phyloP scores from a whole-genome alignment of 1,284 basidiomycete genomes.

The Bondarzewia mesenterica region DNA sequence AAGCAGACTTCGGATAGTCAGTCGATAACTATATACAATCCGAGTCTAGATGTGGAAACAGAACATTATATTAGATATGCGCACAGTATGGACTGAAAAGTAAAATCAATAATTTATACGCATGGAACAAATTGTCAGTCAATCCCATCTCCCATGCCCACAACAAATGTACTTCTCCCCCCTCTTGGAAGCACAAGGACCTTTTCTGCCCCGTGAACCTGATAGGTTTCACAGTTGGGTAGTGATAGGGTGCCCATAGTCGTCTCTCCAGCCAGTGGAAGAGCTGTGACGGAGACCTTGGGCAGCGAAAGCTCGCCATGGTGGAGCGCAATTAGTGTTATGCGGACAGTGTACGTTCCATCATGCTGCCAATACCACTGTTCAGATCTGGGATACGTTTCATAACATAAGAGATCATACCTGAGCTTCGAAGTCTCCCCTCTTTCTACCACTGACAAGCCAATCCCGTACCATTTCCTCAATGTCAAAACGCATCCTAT shows the following conservation, averaged over 20 bases:
- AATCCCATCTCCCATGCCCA: conserved; percentile 47
- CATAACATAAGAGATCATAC: conserved; percentile 27
- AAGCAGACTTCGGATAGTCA: too few species aligned
- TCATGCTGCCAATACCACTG: conserved; percentile 42
- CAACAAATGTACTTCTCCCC: conserved; percentile 71
- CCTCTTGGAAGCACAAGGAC: conserved; percentile 68
- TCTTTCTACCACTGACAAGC: conserved; percentile 75
- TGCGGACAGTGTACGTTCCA: conserved; percentile 41
- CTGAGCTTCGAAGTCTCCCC: conserved; percentile 66
- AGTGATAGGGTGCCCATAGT: conserved; percentile 50
- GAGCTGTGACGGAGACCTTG: conserved; percentile 53
- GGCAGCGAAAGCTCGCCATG: conserved; percentile 70
- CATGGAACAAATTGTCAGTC: neutral
- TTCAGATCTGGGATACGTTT: conserved; percentile 6
- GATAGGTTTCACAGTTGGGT: conserved; percentile 65
- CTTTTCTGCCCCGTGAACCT: conserved; percentile 69
- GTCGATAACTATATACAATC: too few species aligned
- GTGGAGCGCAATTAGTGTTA: conserved; percentile 73
- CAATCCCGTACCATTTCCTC: conserved; percentile 72
- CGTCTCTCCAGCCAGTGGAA: conserved; percentile 40
- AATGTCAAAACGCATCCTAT: conserved; percentile 65
- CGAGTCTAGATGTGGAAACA: too few species aligned
- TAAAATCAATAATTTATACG: neutral
- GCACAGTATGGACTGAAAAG: too few species aligned
- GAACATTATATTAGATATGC: too few species aligned